Base-by-base conservation (phyloP, 2,329 filamentous ascomycete species). In the Nakataea oryzae region DNA sequence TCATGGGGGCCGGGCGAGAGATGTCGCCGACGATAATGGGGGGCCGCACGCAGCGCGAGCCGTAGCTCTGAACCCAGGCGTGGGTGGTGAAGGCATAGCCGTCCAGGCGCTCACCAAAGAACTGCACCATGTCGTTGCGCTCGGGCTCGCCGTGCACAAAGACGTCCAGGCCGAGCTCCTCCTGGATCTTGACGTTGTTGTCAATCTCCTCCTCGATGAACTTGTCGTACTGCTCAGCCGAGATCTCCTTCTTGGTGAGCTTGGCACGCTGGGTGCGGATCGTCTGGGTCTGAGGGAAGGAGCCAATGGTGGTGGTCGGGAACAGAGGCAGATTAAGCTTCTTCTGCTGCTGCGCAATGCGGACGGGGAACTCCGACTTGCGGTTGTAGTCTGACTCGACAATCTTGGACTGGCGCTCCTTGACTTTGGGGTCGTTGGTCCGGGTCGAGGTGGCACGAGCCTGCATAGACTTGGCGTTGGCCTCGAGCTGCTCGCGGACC, bases 121-220 rank as follows among this genome's bases (percentile, higher is more conserved):
- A 99, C 81, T 99, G 95, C 61, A 99, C 95, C 95, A 99, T 99
- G 87, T 99, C 95, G 82, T 99, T 99, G 78, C 95, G 92, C 87
- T 99, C 95, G 64, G 95, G 95, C 86, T 99, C 95, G 75, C 95
- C 95, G 83, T 99, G 95, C 68, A 99, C 95, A 75, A 90, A 91
- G 76, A 99, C 95, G 71, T 99, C 95, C 62, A 99, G 88, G 77
- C 86, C 92, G 73, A 99, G 93, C 82, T 97, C 95, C 73, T 97
- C 92, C 82, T 99, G 95, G 78, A 97, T 90, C 84, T 92, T 90
- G 79, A 99, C 86, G 74, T 93, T 91, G 66, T 96, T 88, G 73
- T 91, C 83, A 71, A 99, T 99, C 86, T 99, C 95, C 84, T 96
- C 90, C 86, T 97, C 91, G 71, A 99, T 99, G 85, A 99, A 99